Percentiles rank a stretch among this genome's conserved stretches.
phyloP scores from a whole-genome alignment of 169 alveolate genomes.

The Cystoisospora suis region DNA sequence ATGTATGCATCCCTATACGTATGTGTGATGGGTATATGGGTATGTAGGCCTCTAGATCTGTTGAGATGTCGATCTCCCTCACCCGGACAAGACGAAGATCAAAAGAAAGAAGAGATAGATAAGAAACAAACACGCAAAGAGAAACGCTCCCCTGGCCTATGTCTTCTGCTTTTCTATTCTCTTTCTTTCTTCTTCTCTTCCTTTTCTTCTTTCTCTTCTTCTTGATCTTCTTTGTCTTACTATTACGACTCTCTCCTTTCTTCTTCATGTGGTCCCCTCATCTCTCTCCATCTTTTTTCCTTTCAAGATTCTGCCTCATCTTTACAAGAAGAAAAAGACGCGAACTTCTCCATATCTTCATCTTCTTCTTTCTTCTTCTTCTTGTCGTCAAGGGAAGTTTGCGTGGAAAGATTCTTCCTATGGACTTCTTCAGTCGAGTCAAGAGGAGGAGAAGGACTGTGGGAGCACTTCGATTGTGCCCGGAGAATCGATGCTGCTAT shows the following conservation, averaged over 20 bases:
- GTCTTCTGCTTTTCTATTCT: too few relatives aligned
- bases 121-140: too few relatives aligned
- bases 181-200: too few relatives aligned
- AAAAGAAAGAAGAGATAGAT: too few relatives aligned
- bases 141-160: too few relatives aligned
- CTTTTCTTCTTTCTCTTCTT: too few relatives aligned
- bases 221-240: too few relatives aligned
- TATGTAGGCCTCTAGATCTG: not conserved
- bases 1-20: not conserved
- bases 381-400: not conserved
- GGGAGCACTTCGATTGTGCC: not conserved
- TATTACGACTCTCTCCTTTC: too few relatives aligned
- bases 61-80: not conserved
- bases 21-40: not conserved
- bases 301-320: not conserved
- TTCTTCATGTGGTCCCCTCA: too few relatives aligned
- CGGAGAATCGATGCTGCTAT: slow-evolving; percentile 14
- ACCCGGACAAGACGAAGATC: not conserved
- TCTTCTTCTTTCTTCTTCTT: too few relatives aligned
- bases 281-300: not conserved
- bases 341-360: not conserved
- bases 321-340: not conserved
- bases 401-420: not conserved
- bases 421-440: not conserved
- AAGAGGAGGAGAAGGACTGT: too few relatives aligned